These are phyloP conservation scores for Didymella arachidicola DNA, from an alignment of 2,329 filamentous ascomycete genomes.

Conservation along the genomic window DNA sequence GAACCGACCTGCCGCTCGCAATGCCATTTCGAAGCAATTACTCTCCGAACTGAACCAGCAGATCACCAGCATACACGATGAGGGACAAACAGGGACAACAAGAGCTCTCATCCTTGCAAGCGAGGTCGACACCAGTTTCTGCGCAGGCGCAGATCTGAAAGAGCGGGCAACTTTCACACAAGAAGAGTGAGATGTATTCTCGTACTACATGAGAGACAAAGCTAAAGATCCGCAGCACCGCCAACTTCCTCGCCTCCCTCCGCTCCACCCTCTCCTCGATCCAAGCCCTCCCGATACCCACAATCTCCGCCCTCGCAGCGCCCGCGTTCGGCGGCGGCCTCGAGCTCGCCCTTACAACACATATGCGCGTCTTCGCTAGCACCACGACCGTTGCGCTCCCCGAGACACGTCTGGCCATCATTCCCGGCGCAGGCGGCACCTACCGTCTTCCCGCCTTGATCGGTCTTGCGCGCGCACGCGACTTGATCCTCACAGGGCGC, in stretches of 20 bases:
- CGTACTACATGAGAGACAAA: conserved; percentile 9
- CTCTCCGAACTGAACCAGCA: conserved; percentile 75
- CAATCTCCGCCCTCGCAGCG: conserved; percentile 86
- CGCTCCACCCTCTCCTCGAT: conserved; percentile 78
- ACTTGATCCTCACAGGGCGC: conserved; percentile 90
- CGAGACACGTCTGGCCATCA: conserved; percentile 91
- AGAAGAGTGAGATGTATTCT: conserved; percentile 70
- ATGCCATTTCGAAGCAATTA: conserved; percentile 85
- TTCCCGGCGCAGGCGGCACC: conserved; percentile 93
- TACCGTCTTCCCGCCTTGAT: conserved; percentile 84
- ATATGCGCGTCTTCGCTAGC: conserved; percentile 86
- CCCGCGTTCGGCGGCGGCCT: conserved; percentile 91
- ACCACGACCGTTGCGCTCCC: conserved; percentile 82
- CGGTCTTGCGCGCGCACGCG: conserved; percentile 80
- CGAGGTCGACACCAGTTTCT: conserved; percentile 86
- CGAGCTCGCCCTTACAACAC: conserved; percentile 87
- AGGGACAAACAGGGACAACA: conserved; percentile 67
- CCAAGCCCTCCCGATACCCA: conserved; percentile 81
- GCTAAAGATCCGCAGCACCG: conserved; percentile 65
- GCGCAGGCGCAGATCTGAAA: conserved; percentile 93
- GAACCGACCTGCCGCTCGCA: conserved; percentile 83
- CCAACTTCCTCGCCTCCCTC: conserved; percentile 78
- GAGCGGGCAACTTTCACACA: conserved; percentile 79
- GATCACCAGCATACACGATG: conserved; percentile 73
- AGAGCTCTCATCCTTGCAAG: conserved; percentile 84